Base-by-base conservation (phyloP, 1,139 yeast species). In the Casaregolazyma lundiana region DNA sequence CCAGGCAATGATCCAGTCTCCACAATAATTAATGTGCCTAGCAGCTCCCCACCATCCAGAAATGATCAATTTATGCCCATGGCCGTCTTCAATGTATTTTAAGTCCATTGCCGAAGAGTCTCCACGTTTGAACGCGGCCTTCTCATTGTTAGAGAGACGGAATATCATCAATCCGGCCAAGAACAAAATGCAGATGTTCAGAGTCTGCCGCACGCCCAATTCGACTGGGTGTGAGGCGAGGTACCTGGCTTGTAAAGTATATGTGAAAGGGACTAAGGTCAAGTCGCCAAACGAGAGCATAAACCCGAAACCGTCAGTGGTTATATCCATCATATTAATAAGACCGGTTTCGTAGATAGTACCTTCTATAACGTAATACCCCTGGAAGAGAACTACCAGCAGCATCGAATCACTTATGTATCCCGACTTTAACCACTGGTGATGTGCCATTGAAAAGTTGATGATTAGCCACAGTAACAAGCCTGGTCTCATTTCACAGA, bases 11-110 rank as follows among this genome's bases (percentile, higher is more conserved):
- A 94, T 63, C 94, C 97, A 89, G 68, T 92, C 98, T 35, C 98
- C 98, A 52, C 90, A 76, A 67, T 92, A 92, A 63, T 92, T 92
- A 63, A 88, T 88, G 64, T 92, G 98, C 57, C 95, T 95, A 5
- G 96, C 81, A 35, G 73, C 66, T 2, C 85, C 86, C 98, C 98
- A 92, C 98, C 98, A 92, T 2, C 97, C 97, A 58, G 88, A 94
- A 48, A 81, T 77, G 45, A 92, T 71, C 53, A 92, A 75, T 60
- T 78, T 84, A 34, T 96, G 84, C 1, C 96, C 96, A 11, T 86
- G 79, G 26, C 75, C 71, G 1, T 97, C 84, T 52, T 77, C 69
- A 51, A 92, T 84, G 51, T 80, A 82, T 57, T 79, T 76, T 62
- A 85, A 69, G 47, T 82, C 75, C 48, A 76, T 66, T 52, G 80